Percentiles rank a stretch among this genome's conserved stretches.
Conservation (phyloP, 1,139 yeast species). For the Candida neerlandica region DNA sequence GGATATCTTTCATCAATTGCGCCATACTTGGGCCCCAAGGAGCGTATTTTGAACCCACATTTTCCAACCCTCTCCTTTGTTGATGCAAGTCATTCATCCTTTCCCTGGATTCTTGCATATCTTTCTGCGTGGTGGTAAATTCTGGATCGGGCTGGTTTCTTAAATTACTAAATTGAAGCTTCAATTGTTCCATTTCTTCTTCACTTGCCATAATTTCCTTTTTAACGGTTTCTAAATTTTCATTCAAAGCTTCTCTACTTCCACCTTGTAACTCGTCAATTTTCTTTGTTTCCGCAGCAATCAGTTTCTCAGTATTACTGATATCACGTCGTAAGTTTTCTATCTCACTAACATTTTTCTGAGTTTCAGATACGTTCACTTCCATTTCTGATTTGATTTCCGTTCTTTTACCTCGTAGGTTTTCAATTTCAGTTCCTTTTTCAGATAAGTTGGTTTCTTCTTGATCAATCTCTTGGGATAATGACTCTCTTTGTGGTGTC, state of each 20-base stretch:
- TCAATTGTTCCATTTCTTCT: conserved; percentile 11
- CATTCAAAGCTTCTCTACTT: conserved; percentile 31
- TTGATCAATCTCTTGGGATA: conserved; percentile 18
- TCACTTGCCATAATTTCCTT: conserved; percentile 17
- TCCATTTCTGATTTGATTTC: conserved; percentile 10
- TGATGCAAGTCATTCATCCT: conserved; percentile 9
- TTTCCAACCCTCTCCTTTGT: conserved; percentile 12
- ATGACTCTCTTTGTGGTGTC: conserved; percentile 18
- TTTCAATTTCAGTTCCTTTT: conserved; percentile 19
- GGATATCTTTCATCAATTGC: conserved; percentile 44
- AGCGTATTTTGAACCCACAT: conserved; percentile 27
- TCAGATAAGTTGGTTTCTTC: conserved; percentile 15
- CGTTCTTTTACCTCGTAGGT: conserved; percentile 21
- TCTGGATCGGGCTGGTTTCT: conserved; percentile 8
- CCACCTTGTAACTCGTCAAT: conserved; percentile 45
- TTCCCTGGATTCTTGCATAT: conserved; percentile 2
- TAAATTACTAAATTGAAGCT: conserved; percentile 6
- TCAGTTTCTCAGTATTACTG: conserved; percentile 25
- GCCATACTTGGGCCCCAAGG: conserved; percentile 53
- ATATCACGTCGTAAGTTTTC: conserved; percentile 26
- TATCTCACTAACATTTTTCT: conserved; percentile 14
- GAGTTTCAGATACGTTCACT: conserved; percentile 13
- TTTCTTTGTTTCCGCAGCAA: conserved; percentile 37
- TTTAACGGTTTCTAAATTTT: conserved; percentile 15
- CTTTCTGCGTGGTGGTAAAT: conserved; percentile 7